phyloP scores from a whole-genome alignment of 257 asterid genomes.

The Salvia rosmarinus region DNA sequence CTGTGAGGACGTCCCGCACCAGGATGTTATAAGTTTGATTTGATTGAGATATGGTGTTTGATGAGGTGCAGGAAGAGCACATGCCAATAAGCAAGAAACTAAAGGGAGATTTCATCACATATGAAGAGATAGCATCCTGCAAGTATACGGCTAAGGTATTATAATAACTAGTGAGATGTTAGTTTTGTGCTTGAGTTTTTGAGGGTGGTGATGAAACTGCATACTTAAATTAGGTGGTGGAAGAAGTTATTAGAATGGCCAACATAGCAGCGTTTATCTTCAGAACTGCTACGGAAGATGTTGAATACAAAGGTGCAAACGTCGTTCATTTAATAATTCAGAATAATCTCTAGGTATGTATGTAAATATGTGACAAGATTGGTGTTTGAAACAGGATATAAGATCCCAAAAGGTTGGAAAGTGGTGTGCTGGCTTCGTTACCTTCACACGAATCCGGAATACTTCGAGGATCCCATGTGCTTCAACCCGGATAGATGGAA shows the following conservation, averaged over 20 bases:
- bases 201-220: background rate
- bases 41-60: background rate
- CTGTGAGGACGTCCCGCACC: too few relatives aligned
- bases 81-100: slow-evolving; percentile 38
- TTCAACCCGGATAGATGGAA: slow-evolving; percentile 71
- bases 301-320: slow-evolving; percentile 59
- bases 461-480: slow-evolving; percentile 57
- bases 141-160: slow-evolving; percentile 57
- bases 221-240: slow-evolving; percentile 50
- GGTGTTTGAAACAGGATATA: slow-evolving; percentile 46
- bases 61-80: slow-evolving; percentile 54
- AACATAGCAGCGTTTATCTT: slow-evolving; percentile 45
- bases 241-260: slow-evolving; percentile 59
- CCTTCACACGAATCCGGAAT: slow-evolving; percentile 53
- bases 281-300: slow-evolving; percentile 53
- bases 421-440: slow-evolving; percentile 61
- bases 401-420: slow-evolving; percentile 67
- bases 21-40: background rate
- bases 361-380: too few relatives aligned
- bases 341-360: too few relatives aligned
- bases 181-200: too few relatives aligned
- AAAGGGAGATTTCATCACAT: slow-evolving; percentile 48
- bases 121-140: slow-evolving; percentile 48
- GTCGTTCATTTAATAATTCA: too few relatives aligned
- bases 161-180: too few relatives aligned